Conservation (phyloP, 1,139 yeast species). For the Suhomyces bribrorum region DNA sequence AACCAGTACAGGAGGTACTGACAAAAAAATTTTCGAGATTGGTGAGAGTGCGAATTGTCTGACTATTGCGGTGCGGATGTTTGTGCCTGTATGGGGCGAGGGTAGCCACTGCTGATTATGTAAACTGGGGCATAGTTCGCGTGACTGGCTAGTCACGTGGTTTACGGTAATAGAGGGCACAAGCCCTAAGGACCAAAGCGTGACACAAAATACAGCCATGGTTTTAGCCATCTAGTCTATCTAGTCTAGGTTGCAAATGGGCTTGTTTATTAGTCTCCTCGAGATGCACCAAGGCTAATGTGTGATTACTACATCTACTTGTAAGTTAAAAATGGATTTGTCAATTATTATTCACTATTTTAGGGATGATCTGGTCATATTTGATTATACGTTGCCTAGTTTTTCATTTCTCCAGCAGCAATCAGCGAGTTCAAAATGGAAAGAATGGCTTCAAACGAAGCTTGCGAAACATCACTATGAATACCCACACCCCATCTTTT, state of each 20-base stretch:
- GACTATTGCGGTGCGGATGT: conserved; percentile 11
- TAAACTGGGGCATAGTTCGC: conserved; percentile 6
- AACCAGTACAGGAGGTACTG: conserved; percentile 10
- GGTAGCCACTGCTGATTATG: conserved; percentile 3
- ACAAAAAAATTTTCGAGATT: conserved; percentile 13
- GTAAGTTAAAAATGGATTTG: no score
- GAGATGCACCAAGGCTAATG: no score
- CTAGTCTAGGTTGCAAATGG: neutral
- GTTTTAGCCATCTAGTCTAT: neutral
- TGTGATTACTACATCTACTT: no score
- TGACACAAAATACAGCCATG: no score
- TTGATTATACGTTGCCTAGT: no score
- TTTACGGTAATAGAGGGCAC: conserved; percentile 11
- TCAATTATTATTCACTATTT: no score
- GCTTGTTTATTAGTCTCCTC: no score
- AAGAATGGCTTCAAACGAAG: conserved; percentile 50
- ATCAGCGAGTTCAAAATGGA: conserved; percentile 41
- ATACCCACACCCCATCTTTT: conserved; percentile 50
- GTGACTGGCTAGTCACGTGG: conserved; percentile 2
- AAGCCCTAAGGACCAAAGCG: conserved; percentile 12
- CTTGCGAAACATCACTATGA: conserved; percentile 47
- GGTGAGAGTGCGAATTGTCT: conserved; percentile 3
- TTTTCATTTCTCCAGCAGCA: conserved; percentile 26
- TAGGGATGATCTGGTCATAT: no score
- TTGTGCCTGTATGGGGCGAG: neutral